phyloP scores from a whole-genome alignment of 441 rosid species.

The Hypseocharis bilobata region DNA sequence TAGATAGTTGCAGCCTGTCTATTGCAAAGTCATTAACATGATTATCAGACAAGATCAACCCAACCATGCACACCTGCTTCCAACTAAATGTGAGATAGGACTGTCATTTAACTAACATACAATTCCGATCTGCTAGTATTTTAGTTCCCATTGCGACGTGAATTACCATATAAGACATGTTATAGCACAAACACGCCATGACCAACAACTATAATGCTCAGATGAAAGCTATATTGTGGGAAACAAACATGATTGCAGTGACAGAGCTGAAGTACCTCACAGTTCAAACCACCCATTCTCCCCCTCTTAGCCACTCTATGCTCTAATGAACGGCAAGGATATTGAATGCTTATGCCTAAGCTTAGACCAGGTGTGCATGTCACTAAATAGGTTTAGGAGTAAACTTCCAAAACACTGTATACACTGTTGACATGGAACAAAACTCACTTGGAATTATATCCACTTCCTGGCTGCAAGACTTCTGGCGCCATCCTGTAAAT shows the following conservation, averaged over 20 bases:
- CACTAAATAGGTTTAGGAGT: neutral
- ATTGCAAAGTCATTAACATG: neutral
- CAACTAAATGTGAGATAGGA: neutral
- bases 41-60: neutral
- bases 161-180: neutral
- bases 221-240: neutral
- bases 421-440: neutral
- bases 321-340: too few relatives aligned
- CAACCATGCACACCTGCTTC: neutral
- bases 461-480: conserved; percentile 97
- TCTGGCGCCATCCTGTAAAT: conserved; percentile 95
- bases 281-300: too few relatives aligned
- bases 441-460: conserved; percentile 90
- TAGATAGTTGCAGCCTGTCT: neutral
- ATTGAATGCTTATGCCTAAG: neutral
- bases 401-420: conserved; percentile 10
- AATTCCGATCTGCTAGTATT: neutral
- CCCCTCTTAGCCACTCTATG: too few relatives aligned
- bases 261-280: too few relatives aligned
- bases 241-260: neutral
- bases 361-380: neutral
- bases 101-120: neutral
- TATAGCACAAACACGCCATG: neutral
- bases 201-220: neutral
- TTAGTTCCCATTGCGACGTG: neutral